phyloP scores from a whole-genome alignment of 2,329 filamentous ascomycete genomes.

The Raffaelea arxii region DNA sequence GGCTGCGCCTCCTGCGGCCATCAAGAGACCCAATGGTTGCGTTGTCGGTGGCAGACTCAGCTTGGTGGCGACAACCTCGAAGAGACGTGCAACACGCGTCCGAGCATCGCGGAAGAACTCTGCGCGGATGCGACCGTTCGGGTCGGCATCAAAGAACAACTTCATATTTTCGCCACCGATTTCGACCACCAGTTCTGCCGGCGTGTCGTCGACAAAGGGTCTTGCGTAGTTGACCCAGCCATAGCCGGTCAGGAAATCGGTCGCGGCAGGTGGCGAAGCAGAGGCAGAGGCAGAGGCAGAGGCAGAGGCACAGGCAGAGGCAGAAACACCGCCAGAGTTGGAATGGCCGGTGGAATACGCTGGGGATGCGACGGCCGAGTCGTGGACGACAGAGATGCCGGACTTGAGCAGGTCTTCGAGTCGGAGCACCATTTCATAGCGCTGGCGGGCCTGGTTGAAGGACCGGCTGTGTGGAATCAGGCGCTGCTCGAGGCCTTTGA shows the following conservation, averaged over 20 bases:
- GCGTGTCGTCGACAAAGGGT: constrained; percentile 70
- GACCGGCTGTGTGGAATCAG: constrained; percentile 68
- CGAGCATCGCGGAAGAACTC: constrained; percentile 67
- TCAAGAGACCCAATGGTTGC: constrained; percentile 54
- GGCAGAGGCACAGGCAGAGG: constrained; percentile 8
- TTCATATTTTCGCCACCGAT: constrained; percentile 58
- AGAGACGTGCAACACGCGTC: constrained; percentile 59
- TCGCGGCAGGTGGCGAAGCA: background rate
- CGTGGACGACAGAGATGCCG: constrained; percentile 58
- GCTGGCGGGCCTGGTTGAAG: constrained; percentile 60
- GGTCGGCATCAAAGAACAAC: constrained; percentile 32
- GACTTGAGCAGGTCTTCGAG: constrained; percentile 85
- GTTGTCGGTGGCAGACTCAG: constrained; percentile 55
- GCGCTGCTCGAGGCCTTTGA: constrained; percentile 83
- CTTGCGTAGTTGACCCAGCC: constrained; percentile 69
- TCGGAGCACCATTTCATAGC: constrained; percentile 67
- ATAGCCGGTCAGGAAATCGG: constrained; percentile 32
- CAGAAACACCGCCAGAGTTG: too few species aligned
- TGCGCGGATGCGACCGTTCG: constrained; percentile 36
- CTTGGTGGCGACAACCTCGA: constrained; percentile 75
- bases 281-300: background rate
- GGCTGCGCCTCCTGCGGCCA: constrained; percentile 52
- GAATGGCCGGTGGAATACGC: too few species aligned
- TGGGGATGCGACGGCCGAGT: constrained; percentile 18
- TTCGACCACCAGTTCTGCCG: constrained; percentile 70